Percentiles rank a stretch among this genome's conserved stretches.
phyloP scores from a whole-genome alignment of 805 yeast species.

The Candida michaelii region DNA sequence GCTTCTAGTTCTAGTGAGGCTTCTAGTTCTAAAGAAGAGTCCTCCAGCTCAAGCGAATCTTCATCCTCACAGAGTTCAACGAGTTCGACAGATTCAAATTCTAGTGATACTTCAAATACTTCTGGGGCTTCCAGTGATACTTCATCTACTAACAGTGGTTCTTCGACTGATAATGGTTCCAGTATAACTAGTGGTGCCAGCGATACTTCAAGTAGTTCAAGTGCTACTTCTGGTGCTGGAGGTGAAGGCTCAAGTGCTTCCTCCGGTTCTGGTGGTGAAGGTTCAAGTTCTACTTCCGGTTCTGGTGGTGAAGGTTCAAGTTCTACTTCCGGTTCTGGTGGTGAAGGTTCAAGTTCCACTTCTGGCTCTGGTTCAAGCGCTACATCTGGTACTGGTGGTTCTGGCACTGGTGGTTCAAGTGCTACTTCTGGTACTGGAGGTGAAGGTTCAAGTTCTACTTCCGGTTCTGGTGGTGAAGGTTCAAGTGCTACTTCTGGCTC shows the following conservation, averaged over 20 bases:
- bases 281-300: too few species aligned
- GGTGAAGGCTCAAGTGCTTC: too few species aligned
- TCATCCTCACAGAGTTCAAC: conserved; percentile 5
- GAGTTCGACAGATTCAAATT: conserved; percentile 2
- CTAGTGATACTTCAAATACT: conserved; percentile 4
- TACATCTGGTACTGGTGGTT: background rate
- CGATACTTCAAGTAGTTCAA: conserved; percentile 10
- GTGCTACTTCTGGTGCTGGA: too few species aligned
- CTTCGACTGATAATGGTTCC: conserved; percentile 2
- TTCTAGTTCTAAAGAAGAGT: conserved; percentile 6
- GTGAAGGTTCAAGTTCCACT: background rate
- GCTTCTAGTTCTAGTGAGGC: conserved; percentile 4
- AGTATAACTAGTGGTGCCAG: conserved; percentile 4
- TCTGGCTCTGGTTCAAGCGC: too few species aligned
- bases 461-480: too few species aligned
- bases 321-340: conserved; percentile 1
- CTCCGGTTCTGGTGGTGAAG: too few species aligned
- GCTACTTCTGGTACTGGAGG: conserved; percentile 2
- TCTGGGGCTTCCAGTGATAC: conserved; percentile 7
- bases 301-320: background rate
- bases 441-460: background rate
- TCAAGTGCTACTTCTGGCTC: background rate
- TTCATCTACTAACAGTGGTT: conserved; percentile 9
- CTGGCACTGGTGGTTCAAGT: conserved; percentile 3
- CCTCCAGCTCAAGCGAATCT: conserved; percentile 13